Evolutionary conservation across 768 basidiomycete genomes (phyloP), one percentile per base, ranked within the genome.

Genomic region (Russula griseocarnosa): DNA sequence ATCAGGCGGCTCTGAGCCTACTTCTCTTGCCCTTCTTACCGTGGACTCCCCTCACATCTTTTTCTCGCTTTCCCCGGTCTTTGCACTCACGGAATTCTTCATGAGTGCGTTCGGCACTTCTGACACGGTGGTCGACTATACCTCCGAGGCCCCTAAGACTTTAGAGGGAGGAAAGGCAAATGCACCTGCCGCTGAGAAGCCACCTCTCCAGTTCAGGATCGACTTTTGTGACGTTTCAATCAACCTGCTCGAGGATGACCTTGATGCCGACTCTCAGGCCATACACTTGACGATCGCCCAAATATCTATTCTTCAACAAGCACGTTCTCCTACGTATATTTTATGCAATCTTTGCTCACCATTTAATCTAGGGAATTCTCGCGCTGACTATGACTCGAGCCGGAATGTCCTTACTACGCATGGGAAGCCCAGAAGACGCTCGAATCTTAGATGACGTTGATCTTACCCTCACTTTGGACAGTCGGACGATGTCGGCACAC

Each of bases 371-470:
- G 92, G 86, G 87, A 8, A 83, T 93, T 40, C 73, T 92, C 65
- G 91, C 94, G 2, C 76, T 98, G 60, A 93, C 83, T 40, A 78
- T 98, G 36, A 85, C 81, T 58, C 83, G 82, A 34, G 80, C 98
- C 10, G 97, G 97, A 24, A 98, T 99, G 96, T 97, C 94, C 3
- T 79, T 99, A 34, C 84, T 87, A 64, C 82, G 82, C 32, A 98
- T 99, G 94, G 92, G 91, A 67, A 82, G 82, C 67, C 79, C 85
- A 0, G 95, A 98, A 66, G 86, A 83, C 54, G 93, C 95, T 55
- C 85, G 92, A 52, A 94, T 99, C 76, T 79, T 99, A 67, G 97
- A 99, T 72, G 90, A 98, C 65, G 79, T 97, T 56, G 92, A 97
- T 73, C 70, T 96, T 53, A 90, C 93, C 0, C 79, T 96, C 50